These are phyloP conservation scores for Monosporozyma aerobia DNA, from an alignment of 805 yeast genomes.

Conservation along the genomic window DNA sequence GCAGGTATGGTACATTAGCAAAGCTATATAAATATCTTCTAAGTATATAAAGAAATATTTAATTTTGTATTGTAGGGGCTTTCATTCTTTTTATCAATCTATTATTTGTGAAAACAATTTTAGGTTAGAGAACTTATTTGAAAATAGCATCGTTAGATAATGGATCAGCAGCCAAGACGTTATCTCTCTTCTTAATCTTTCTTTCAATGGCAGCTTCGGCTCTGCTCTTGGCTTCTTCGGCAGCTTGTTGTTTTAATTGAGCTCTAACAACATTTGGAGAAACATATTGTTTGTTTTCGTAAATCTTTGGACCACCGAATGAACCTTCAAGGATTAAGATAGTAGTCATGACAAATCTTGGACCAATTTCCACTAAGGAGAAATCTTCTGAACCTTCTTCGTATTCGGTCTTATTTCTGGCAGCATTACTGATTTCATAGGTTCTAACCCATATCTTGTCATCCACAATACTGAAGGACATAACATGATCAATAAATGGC, in stretches of 20 bases:
- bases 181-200: slow-evolving; percentile 67
- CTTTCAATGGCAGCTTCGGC: slow-evolving; percentile 69
- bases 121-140: slow-evolving; percentile 31
- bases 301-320: slow-evolving; percentile 94
- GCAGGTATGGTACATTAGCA: background rate
- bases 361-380: slow-evolving; percentile 89
- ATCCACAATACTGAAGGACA: slow-evolving; percentile 88
- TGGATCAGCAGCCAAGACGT: slow-evolving; percentile 71
- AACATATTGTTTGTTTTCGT: slow-evolving; percentile 92
- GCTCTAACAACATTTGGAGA: slow-evolving; percentile 94
- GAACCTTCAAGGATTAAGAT: slow-evolving; percentile 92
- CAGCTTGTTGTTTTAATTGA: slow-evolving; percentile 70
- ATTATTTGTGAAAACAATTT: background rate
- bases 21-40: background rate
- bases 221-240: slow-evolving; percentile 68
- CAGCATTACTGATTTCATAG: slow-evolving; percentile 71
- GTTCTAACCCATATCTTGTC: slow-evolving; percentile 93
- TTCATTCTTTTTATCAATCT: background rate
- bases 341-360: slow-evolving; percentile 86
- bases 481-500: slow-evolving; percentile 92
- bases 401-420: slow-evolving; percentile 43
- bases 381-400: slow-evolving; percentile 48
- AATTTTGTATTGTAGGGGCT: background rate
- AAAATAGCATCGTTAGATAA: slow-evolving; percentile 69
- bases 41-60: background rate